These are phyloP conservation scores for Thamnidium elegans DNA, from an alignment of 192 early-diverging fungal genomes.

Conservation along the genomic window DNA sequence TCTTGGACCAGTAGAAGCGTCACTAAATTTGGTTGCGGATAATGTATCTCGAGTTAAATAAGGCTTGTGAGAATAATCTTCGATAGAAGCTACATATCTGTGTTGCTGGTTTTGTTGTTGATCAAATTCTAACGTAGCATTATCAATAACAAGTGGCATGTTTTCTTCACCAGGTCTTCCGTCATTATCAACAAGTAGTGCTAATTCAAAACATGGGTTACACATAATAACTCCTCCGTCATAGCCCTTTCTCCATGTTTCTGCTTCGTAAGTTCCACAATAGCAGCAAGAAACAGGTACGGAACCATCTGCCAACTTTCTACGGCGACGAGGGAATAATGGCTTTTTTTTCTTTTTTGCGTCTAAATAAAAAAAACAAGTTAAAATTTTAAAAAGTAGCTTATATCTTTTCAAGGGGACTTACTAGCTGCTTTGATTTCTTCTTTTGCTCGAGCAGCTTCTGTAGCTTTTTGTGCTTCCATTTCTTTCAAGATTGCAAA, in stretches of 20 bases:
- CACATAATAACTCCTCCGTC: slow-evolving; percentile 69
- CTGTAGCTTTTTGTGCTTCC: slow-evolving; percentile 38
- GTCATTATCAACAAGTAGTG: slow-evolving; percentile 37
- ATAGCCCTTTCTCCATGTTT: slow-evolving; percentile 68
- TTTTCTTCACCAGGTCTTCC: neutral
- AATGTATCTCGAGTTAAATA: slow-evolving; percentile 62
- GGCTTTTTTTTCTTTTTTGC: slow-evolving; percentile 24
- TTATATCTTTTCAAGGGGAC: neutral
- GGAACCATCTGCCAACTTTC: slow-evolving; percentile 26
- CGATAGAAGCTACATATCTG: slow-evolving; percentile 54
- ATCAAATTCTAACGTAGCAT: neutral
- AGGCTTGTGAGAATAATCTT: slow-evolving; percentile 64
- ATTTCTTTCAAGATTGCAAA: slow-evolving; percentile 44
- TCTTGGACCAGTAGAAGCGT: slow-evolving; percentile 44
- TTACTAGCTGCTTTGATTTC: slow-evolving; percentile 36
- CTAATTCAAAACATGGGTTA: slow-evolving; percentile 59
- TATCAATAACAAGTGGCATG: slow-evolving; percentile 28
- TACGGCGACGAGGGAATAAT: slow-evolving; percentile 19
- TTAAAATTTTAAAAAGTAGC: slow-evolving; percentile 7
- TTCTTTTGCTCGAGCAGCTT: slow-evolving; percentile 37
- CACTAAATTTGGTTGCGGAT: slow-evolving; percentile 48
- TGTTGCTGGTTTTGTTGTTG: slow-evolving; percentile 5
- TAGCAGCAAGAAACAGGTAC: slow-evolving; percentile 51
- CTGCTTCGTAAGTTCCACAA: slow-evolving; percentile 56
- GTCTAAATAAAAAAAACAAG: slow-evolving; percentile 9